Evolutionary conservation across 148 eudicot genomes (phyloP).

Genomic region (Camellia granthamiana): DNA sequence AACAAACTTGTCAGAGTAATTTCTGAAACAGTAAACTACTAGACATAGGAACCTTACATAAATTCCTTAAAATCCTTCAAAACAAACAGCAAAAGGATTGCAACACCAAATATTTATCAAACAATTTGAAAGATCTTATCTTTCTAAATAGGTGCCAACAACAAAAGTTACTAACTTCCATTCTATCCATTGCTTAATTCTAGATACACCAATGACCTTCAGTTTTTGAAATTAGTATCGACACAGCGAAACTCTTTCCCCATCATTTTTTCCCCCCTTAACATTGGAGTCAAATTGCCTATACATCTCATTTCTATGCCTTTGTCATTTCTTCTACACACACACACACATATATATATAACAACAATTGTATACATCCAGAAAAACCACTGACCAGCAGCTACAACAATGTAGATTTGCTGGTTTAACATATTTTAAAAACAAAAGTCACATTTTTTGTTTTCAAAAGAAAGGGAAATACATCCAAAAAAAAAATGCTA

Average conservation of each 20-base stretch:
- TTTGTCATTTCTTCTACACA: background rate
- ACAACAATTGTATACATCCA: background rate
- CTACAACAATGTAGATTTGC: background rate
- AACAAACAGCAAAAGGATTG: background rate
- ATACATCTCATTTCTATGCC: background rate
- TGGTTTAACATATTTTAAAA: background rate
- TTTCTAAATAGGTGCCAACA: background rate
- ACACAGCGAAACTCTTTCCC: conserved; percentile 1
- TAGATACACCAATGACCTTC: background rate
- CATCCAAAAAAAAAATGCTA: background rate
- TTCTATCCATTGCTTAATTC: background rate
- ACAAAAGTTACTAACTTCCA: background rate
- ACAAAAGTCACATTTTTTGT: background rate
- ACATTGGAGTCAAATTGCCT: background rate
- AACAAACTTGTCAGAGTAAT: background rate
- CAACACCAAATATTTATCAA: background rate
- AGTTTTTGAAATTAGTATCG: background rate
- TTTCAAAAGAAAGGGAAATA: conserved; percentile 1
- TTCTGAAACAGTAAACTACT: background rate
- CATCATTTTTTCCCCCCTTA: background rate
- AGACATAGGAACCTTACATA: background rate
- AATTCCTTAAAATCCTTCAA: background rate
- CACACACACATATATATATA: too few relatives aligned
- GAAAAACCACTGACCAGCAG: background rate
- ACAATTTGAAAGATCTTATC: background rate